phyloP scores from a whole-genome alignment of 176 grass and related monocot genomes.

The Thinopyrum elongatum region DNA sequence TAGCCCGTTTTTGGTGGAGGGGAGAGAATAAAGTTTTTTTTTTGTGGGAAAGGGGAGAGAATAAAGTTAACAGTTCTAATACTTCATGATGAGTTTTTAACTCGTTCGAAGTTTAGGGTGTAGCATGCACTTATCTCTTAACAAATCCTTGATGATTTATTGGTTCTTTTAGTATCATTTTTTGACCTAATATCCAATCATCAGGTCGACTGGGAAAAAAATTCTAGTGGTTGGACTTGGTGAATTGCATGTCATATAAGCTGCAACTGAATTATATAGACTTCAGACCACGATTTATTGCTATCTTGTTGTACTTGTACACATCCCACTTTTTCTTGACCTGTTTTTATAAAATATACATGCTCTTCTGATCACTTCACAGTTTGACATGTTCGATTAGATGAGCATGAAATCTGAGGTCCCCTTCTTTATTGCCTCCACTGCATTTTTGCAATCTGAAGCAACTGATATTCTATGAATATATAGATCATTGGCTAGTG shows the following conservation, averaged over 20 bases:
- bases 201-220: not conserved
- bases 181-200: conserved; percentile 4
- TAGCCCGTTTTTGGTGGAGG: too few relatives aligned
- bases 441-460: too few relatives aligned
- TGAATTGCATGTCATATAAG: not conserved
- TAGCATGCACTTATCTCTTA: not conserved
- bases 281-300: not conserved
- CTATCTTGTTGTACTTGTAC: not conserved
- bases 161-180: not conserved
- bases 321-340: not conserved
- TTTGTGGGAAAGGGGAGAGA: too few relatives aligned
- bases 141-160: not conserved
- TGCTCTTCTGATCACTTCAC: not conserved
- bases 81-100: not conserved
- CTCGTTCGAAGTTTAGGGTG: not conserved
- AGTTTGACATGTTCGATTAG: not conserved
- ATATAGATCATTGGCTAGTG: too few relatives aligned
- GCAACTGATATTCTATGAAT: too few relatives aligned
- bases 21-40: too few relatives aligned
- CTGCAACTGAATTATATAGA: not conserved
- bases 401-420: not conserved
- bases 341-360: not conserved
- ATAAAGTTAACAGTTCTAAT: too few relatives aligned
- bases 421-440: too few relatives aligned
- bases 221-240: not conserved